These are phyloP conservation scores for Aspergillus sojae DNA, from an alignment of 2,329 filamentous ascomycete species.

Conservation along the genomic window DNA sequence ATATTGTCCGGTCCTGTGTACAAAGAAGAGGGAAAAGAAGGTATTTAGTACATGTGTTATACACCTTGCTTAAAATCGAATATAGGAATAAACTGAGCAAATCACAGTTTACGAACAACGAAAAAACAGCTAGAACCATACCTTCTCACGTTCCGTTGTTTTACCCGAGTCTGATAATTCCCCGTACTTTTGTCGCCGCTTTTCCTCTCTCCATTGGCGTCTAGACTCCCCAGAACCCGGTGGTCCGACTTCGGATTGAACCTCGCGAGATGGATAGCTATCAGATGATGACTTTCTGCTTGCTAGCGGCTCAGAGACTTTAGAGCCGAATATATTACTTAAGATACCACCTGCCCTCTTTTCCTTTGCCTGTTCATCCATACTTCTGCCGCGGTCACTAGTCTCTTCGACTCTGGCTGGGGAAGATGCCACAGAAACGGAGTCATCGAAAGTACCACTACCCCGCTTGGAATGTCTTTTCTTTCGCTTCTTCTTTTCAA, in stretches of 20 bases:
- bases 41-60: conserved; percentile 35
- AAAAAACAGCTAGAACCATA: conserved; percentile 40
- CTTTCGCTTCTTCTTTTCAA: conserved; percentile 29
- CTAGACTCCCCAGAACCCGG: conserved; percentile 40
- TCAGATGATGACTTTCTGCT: conserved; percentile 31
- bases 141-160: conserved; percentile 39
- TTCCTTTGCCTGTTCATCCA: conserved; percentile 37
- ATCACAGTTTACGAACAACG: conserved; percentile 32
- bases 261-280: conserved; percentile 33
- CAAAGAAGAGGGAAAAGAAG: conserved; percentile 28
- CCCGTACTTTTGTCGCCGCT: conserved; percentile 40
- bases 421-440: conserved; percentile 38
- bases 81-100: conserved; percentile 27
- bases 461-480: conserved; percentile 32
- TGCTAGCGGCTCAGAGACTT: conserved; percentile 34
- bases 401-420: conserved; percentile 35
- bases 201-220: conserved; percentile 40
- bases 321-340: conserved; percentile 42
- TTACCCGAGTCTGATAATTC: conserved; percentile 39
- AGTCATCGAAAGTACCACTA: conserved; percentile 39
- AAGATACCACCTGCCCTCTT: conserved; percentile 38
- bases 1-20: conserved; percentile 35
- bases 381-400: conserved; percentile 33
- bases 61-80: conserved; percentile 24
- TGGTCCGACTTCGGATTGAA: conserved; percentile 39